These are phyloP conservation scores for Aspergillus ochraceus DNA, from an alignment of 2,329 filamentous ascomycete genomes.

Conservation along the genomic window DNA sequence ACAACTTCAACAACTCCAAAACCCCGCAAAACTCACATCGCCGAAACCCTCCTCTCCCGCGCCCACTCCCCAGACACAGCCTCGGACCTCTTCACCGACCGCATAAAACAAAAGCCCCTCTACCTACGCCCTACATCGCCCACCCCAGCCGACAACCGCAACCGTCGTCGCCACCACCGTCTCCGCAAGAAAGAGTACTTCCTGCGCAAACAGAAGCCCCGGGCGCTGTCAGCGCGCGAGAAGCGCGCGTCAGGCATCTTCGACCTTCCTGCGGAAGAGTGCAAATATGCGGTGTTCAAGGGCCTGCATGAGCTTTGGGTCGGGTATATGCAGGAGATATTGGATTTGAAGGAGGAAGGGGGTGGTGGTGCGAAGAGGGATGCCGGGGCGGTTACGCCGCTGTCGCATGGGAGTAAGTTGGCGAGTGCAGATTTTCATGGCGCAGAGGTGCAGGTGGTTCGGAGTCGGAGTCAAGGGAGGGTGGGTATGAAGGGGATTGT, in stretches of 20 bases:
- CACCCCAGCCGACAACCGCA: conserved; percentile 52
- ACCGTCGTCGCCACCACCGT: conserved; percentile 54
- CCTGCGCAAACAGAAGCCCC: conserved; percentile 54
- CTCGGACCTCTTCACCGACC: conserved; percentile 73
- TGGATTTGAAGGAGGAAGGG: conserved; percentile 56
- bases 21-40: conserved; percentile 40
- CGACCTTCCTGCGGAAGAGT: conserved; percentile 67
- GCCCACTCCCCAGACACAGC: conserved; percentile 76
- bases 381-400: conserved; percentile 55
- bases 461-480: conserved; percentile 75
- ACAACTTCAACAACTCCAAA: background rate
- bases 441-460: conserved; percentile 75
- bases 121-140: conserved; percentile 76
- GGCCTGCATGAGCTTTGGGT: conserved; percentile 78
- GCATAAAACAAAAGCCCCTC: conserved; percentile 78
- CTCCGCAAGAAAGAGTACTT: conserved; percentile 50
- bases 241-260: conserved; percentile 73
- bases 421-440: conserved; percentile 89
- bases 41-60: conserved; percentile 68
- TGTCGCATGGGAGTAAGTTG: conserved; percentile 58
- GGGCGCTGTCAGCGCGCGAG: conserved; percentile 75
- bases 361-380: conserved; percentile 12
- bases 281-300: conserved; percentile 73
- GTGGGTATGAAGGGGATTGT: conserved; percentile 87
- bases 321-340: conserved; percentile 78